Conservation (phyloP, 2,329 filamentous ascomycete genomes). For the Aspergillus hortae region DNA sequence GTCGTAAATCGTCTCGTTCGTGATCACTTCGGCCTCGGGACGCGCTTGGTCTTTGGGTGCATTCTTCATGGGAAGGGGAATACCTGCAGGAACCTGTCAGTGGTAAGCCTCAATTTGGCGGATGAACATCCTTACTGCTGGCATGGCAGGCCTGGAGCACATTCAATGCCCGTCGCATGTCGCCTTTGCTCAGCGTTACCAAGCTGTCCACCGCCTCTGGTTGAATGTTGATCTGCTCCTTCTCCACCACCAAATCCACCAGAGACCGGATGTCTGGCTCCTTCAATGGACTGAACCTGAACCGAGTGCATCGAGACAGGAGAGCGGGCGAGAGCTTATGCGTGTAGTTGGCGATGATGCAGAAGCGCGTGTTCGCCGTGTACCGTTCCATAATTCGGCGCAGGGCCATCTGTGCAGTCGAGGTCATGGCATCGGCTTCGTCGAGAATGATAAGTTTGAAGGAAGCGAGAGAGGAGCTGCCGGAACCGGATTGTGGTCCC, state of each 20-base stretch:
- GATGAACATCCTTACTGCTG: slow-evolving; percentile 60
- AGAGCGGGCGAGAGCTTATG: slow-evolving; percentile 94
- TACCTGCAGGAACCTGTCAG: slow-evolving; percentile 47
- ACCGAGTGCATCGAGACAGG: slow-evolving; percentile 88
- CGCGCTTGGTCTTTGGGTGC: slow-evolving; percentile 55
- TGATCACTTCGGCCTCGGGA: slow-evolving; percentile 77
- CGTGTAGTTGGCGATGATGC: slow-evolving; percentile 97
- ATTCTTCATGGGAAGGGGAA: slow-evolving; percentile 61
- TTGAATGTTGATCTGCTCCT: slow-evolving; percentile 81
- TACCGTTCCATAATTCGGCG: slow-evolving; percentile 99
- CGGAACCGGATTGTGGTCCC: slow-evolving; percentile 44
- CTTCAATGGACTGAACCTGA: slow-evolving; percentile 91
- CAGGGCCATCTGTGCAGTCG: slow-evolving; percentile 94
- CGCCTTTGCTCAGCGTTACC: slow-evolving; percentile 83
- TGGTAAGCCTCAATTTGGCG: neutral
- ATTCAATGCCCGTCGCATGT: slow-evolving; percentile 93
- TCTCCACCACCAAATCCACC: slow-evolving; percentile 84
- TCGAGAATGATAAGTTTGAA: slow-evolving; percentile 98
- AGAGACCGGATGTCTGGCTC: slow-evolving; percentile 78
- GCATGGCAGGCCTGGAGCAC: slow-evolving; percentile 96
- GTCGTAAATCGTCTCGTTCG: slow-evolving; percentile 88
- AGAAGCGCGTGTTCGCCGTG: slow-evolving; percentile 95
- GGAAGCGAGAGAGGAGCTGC: slow-evolving; percentile 56
- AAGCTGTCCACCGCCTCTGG: slow-evolving; percentile 77
- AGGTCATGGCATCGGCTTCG: slow-evolving; percentile 99